Evolutionary conservation across 768 basidiomycete genomes (phyloP).

Genomic region (Lentinula boryana): DNA sequence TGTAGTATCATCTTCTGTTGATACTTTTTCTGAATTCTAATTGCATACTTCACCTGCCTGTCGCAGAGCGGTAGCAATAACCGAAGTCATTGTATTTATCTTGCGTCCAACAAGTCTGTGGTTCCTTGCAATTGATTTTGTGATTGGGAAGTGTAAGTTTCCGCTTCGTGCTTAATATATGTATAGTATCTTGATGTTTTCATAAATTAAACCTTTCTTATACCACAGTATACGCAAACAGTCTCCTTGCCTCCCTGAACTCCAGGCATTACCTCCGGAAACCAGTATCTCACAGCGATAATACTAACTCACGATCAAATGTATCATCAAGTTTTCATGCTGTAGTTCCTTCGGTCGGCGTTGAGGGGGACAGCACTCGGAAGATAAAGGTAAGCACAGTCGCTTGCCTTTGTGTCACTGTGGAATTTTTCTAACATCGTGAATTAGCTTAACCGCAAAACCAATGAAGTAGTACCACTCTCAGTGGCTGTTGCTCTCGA

Average conservation of each 20-base stretch:
- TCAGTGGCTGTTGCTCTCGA: not conserved
- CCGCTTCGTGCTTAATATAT: not conserved
- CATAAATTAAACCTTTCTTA: not conserved
- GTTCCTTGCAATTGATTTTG: conserved; percentile 30
- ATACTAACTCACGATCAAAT: not conserved
- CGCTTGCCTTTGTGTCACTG: too few relatives aligned
- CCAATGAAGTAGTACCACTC: not conserved
- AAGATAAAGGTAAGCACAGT: too few relatives aligned
- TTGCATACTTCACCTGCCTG: not conserved
- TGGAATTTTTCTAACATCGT: too few relatives aligned
- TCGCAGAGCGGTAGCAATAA: conserved; percentile 26
- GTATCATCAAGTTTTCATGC: not conserved
- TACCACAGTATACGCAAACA: conserved; percentile 39
- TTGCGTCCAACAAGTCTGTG: conserved; percentile 12
- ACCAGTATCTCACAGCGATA: conserved; percentile 7
- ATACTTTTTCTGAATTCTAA: not conserved
- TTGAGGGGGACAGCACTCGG: too few relatives aligned
- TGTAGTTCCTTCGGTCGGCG: not conserved
- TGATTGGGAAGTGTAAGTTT: conserved; percentile 38
- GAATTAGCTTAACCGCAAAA: not conserved
- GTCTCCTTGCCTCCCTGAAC: conserved; percentile 38
- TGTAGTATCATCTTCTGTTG: conserved; percentile 9
- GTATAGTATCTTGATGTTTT: too few relatives aligned
- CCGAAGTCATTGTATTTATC: conserved; percentile 27
- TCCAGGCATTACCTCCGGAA: conserved; percentile 24